Evolutionary conservation across 805 yeast genomes (phyloP), one percentile per base, ranked within the genome.

Genomic region (Ogataea nonfermentans): DNA sequence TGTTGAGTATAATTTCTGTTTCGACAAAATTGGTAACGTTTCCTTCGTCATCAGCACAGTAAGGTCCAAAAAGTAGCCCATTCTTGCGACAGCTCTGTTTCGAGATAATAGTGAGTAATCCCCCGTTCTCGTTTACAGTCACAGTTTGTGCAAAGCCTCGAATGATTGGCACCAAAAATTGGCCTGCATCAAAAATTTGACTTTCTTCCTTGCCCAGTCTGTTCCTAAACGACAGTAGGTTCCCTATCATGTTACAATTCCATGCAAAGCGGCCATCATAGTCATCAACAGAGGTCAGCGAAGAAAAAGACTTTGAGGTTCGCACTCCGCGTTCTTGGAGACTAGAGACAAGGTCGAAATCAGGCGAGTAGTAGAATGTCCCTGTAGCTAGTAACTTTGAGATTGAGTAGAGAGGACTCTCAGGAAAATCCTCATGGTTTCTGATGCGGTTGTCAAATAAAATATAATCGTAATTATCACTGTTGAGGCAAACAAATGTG

Each of bases 401-500:
- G 4, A 75, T 71, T 4, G 78, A 69, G 31, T 63, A 62, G 4
- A 74, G 68, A 2, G 78, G 78, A 23, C 49, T 43, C 28, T 50
- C 57, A 6, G 52, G 51, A 22, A 44, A 43, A 20, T 49, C 53
- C 30, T 53, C 56, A 23, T 37, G 41, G 22, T 43, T 43, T 30
- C 40, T 38, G 20, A 32, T 41, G 25, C 48, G 40, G 6, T 50
- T 49, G 22, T 38, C 44, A 8, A 45, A 43, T 17, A 52, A 44
- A 3, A 43, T 41, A 39, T 61, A 50, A 55, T 83, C 91, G 53
- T 61, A 79, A 24, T 66, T 69, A 32, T 74, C 78, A 32, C 72
- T 74, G 43, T 75, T 77, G 29, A 84, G 64, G 51, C 90, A 81
- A 43, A 74, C 73, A 55, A 83, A 82, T 40, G 78, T 79, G 1